Evolutionary conservation across 2,329 filamentous ascomycete genomes (phyloP), one percentile per base, ranked within the genome.

Genomic region (Lecanicillium sp.): DNA sequence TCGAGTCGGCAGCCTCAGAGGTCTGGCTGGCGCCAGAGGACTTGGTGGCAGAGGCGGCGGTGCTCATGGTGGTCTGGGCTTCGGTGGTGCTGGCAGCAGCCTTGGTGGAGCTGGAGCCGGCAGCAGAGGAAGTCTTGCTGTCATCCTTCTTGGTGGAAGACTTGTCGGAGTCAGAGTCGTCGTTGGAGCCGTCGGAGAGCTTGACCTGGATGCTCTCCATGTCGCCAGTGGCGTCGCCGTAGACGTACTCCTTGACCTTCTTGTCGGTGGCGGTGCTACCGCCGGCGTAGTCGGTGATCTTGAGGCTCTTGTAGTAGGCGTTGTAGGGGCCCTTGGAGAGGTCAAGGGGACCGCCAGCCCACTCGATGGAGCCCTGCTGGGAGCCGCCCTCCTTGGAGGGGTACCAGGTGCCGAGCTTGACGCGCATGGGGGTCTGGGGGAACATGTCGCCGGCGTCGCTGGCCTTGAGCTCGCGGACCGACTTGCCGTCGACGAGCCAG

Each of bases 341-440:
- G 48, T 69, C 61, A 46, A 68, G 61, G 49, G 54, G 54, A 44
- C 83, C 83, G 46, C 80, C 82, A 40, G 77, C 76, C 79, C 79
- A 83, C 43, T 72, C 48, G 44, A 88, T 83, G 25, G 87, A 92
- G 44, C 87, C 87, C 42, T 73, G 58, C 42, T 73, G 58, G 27
- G 75, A 56, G 49, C 86, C 83, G 46, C 64, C 58, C 43, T 64
- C 60, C 50, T 72, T 63, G 40, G 77, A 76, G 38, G 68, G 77
- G 34, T 77, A 73, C 80, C 81, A 85, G 48, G 75, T 73, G 46
- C 83, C 83, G 33, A 87, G 60, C 60, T 79, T 81, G 52, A 87
- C 57, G 58, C 80, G 75, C 75, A 82, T 81, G 36, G 83, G 83
- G 9, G 81, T 84, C 67, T 87, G 82, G 33, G 83, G 83, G 66